phyloP scores from a whole-genome alignment of 495 filamentous ascomycete genomes.

The Aspergillus campestris region DNA sequence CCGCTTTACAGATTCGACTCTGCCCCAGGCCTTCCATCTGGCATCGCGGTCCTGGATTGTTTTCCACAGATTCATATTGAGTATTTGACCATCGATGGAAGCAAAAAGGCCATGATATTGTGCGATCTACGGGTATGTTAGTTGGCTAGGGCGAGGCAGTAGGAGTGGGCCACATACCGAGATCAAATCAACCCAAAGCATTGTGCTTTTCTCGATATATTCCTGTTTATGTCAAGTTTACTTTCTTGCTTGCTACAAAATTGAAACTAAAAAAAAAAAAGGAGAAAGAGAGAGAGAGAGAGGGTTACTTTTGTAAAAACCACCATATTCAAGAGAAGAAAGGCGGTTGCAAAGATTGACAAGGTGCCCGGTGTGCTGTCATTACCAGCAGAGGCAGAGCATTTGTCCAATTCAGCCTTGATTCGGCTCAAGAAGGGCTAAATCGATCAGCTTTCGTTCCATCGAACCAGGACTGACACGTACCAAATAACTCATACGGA shows the following conservation, averaged over 20 bases:
- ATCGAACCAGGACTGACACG: background rate
- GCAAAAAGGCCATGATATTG: constrained; percentile 46
- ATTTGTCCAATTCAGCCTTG: constrained; percentile 31
- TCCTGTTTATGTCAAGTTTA: constrained; percentile 31
- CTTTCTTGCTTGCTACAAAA: background rate
- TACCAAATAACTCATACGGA: constrained; percentile 38
- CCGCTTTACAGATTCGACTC: constrained; percentile 44
- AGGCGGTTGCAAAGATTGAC: constrained; percentile 38
- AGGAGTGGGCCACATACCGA: constrained; percentile 24
- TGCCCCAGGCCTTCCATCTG: constrained; percentile 47
- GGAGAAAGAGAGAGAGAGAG: background rate
- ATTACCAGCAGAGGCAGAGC: constrained; percentile 26
- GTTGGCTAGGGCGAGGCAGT: background rate
- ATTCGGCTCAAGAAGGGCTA: constrained; percentile 36
- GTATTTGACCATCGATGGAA: constrained; percentile 35
- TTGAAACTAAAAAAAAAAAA: too few relatives aligned
- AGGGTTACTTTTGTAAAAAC: constrained; percentile 38
- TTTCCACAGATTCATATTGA: constrained; percentile 39
- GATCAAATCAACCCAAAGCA: constrained; percentile 44
- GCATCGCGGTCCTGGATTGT: constrained; percentile 38
- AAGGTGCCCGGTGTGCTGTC: constrained; percentile 31
- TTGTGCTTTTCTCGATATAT: constrained; percentile 39
- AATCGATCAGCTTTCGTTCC: constrained; percentile 4
- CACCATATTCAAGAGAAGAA: constrained; percentile 41
- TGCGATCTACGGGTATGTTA: constrained; percentile 25